Evolutionary conservation across 148 eudicot species (phyloP).

Genomic region (Linanthus parryae): DNA sequence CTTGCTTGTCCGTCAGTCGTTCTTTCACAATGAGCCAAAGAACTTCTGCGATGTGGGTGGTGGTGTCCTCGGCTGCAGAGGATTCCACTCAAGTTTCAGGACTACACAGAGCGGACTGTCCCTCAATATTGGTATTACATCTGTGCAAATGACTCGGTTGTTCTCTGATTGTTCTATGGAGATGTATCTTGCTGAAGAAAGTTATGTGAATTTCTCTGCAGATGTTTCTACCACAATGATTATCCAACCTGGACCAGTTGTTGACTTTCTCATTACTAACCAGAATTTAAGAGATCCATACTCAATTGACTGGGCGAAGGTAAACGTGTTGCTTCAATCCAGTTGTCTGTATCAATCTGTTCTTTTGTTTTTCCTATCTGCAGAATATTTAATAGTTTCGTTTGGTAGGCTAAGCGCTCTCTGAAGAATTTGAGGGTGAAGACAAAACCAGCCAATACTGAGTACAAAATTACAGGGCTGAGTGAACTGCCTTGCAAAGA

Average conservation of each 20-base stretch:
- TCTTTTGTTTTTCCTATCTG: too few species aligned
- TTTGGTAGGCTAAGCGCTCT: slow-evolving; percentile 43
- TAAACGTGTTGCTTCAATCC: neutral
- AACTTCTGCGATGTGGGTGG: slow-evolving; percentile 32
- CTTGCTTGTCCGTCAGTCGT: slow-evolving; percentile 38
- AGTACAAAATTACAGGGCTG: slow-evolving; percentile 51
- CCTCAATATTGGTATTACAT: slow-evolving; percentile 28
- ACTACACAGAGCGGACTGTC: slow-evolving; percentile 36
- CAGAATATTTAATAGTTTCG: neutral
- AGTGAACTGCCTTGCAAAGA: slow-evolving; percentile 44
- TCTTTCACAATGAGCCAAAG: slow-evolving; percentile 23
- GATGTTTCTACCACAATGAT: slow-evolving; percentile 40
- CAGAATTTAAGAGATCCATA: slow-evolving; percentile 36
- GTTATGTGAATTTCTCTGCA: too few species aligned
- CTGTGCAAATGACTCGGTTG: too few species aligned
- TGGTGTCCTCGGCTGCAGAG: slow-evolving; percentile 43
- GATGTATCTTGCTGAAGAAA: too few species aligned
- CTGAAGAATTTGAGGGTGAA: slow-evolving; percentile 51
- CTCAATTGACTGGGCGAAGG: slow-evolving; percentile 45
- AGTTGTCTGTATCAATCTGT: neutral
- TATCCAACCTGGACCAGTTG: slow-evolving; percentile 32
- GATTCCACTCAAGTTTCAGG: slow-evolving; percentile 38
- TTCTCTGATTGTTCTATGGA: too few species aligned
- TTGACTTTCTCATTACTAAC: slow-evolving; percentile 34
- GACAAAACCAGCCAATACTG: slow-evolving; percentile 32